Conservation (phyloP, 106 monocot genomes). For the Acorus calamus region DNA sequence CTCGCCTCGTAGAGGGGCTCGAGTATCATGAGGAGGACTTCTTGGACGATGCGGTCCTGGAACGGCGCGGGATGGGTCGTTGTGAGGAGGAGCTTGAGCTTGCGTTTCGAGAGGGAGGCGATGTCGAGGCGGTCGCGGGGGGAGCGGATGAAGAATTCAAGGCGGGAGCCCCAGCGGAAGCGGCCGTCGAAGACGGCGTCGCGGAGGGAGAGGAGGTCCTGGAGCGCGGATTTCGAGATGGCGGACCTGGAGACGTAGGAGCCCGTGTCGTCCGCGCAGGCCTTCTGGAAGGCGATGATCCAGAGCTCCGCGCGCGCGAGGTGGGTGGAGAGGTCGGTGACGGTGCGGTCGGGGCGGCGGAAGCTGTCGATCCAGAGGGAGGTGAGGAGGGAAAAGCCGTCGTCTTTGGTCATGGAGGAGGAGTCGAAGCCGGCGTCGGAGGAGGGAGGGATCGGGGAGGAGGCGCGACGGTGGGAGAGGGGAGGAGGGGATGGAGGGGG, state of each 20-base stretch:
- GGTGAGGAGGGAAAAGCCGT: constrained; percentile 46
- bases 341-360: constrained; percentile 30
- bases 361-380: constrained; percentile 75
- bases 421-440: neutral
- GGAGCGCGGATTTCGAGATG: constrained; percentile 39
- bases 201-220: constrained; percentile 74
- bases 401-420: constrained; percentile 45
- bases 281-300: constrained; percentile 96
- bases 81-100: constrained; percentile 65
- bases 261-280: constrained; percentile 77
- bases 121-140: constrained; percentile 63
- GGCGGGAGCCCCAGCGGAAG: constrained; percentile 82
- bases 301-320: constrained; percentile 65
- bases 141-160: constrained; percentile 67
- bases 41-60: constrained; percentile 87
- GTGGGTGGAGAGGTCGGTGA: constrained; percentile 33
- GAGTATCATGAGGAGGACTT: constrained; percentile 72
- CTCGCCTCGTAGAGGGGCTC: constrained; percentile 77
- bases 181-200: constrained; percentile 82
- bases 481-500: neutral
- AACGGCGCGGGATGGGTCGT: constrained; percentile 64
- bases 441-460: neutral
- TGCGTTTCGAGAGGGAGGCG: constrained; percentile 84
- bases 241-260: constrained; percentile 60
- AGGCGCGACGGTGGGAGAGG: constrained; percentile 1